These are phyloP conservation scores for Monosporascus sp. DNA, from an alignment of 2,329 filamentous ascomycete genomes.

Conservation along the genomic window DNA sequence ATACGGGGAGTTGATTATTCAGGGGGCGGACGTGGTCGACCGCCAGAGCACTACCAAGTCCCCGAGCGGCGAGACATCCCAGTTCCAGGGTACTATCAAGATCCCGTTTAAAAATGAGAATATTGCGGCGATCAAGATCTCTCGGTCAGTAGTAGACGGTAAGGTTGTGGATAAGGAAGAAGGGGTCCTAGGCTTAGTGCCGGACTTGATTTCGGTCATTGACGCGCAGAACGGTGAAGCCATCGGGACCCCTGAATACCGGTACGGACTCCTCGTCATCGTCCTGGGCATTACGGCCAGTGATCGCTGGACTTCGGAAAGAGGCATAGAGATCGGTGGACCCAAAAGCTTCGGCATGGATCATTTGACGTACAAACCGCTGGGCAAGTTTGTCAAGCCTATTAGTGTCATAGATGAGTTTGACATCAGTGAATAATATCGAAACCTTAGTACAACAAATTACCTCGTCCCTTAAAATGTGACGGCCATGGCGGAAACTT, in stretches of 20 bases:
- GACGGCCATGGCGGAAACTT: no score
- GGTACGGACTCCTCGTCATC: slow-evolving; percentile 47
- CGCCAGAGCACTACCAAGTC: slow-evolving; percentile 1
- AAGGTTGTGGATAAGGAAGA: slow-evolving; percentile 30
- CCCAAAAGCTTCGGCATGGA: slow-evolving; percentile 44
- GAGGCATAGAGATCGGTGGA: slow-evolving; percentile 46
- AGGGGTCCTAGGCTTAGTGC: slow-evolving; percentile 46
- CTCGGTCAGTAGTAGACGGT: slow-evolving; percentile 20
- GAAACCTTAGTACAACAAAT: no score
- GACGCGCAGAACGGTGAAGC: slow-evolving; percentile 53
- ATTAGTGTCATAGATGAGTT: slow-evolving; percentile 51
- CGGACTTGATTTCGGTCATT: slow-evolving; percentile 52
- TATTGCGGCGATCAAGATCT: slow-evolving; percentile 48
- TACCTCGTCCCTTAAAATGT: no score
- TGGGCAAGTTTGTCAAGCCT: slow-evolving; percentile 45
- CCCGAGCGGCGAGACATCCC: slow-evolving; percentile 8
- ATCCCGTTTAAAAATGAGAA: slow-evolving; percentile 74
- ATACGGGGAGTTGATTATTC: slow-evolving; percentile 55
- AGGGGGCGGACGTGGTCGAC: slow-evolving; percentile 39
- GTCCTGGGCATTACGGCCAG: slow-evolving; percentile 43
- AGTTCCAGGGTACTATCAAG: slow-evolving; percentile 46
- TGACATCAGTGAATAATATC: slow-evolving; percentile 11
- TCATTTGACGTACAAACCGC: slow-evolving; percentile 41
- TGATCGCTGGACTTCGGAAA: slow-evolving; percentile 40
- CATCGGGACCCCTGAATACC: slow-evolving; percentile 52